Base-by-base conservation (phyloP, 2,329 filamentous ascomycete genomes). In the Cytospora paraplurivora region DNA sequence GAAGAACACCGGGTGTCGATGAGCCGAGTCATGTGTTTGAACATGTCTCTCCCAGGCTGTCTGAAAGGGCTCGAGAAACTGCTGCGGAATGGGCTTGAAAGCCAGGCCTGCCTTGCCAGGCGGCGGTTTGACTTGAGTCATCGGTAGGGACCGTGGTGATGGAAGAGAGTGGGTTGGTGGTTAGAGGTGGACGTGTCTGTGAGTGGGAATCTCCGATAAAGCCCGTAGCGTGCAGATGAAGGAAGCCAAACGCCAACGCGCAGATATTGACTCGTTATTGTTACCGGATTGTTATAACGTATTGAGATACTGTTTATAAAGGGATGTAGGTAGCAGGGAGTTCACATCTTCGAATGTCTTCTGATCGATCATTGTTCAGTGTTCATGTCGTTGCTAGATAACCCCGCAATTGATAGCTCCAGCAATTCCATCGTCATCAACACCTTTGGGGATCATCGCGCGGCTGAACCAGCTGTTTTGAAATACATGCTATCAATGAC, bases 1-100 rank as follows among this genome's bases (percentile, higher is more conserved):
- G 76, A 93, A 92, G 76, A 93, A 93, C 1, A 92, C 90, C 0
- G 90, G 90, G 68, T 93, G 90, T 33, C 85, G 78, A 47, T 79
- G 80, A 1, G 89, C 85, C 11, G 85, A 78, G 72, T 89, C 82
- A 71, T 82, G 83, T 6, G 70, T 38, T 7, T 49, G 66, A 21
- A 59, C 63, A 62, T 73, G 71, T 27, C 69, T 69, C 51, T 71
- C 68, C 71, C 70, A 70, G 21, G 69, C 66, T 7, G 67, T 63
- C 63, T 72, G 70, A 59, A 71, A 62, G 0, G 65, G 68, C 32
- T 56, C 56, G 21, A 66, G 59, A 27, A 59, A 57, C 1, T 66
- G 59, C 61, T 68, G 27, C 63, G 67, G 44, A 17, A 70, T 68
- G 1, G 73, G 77, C 15, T 79, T 47, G 21, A 60, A 21, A 52